A percentile compares a stretch with the other conserved stretches of the same genome.
Evolutionary conservation across 768 basidiomycete species (phyloP).

Genomic region (Clathrus columnatus): DNA sequence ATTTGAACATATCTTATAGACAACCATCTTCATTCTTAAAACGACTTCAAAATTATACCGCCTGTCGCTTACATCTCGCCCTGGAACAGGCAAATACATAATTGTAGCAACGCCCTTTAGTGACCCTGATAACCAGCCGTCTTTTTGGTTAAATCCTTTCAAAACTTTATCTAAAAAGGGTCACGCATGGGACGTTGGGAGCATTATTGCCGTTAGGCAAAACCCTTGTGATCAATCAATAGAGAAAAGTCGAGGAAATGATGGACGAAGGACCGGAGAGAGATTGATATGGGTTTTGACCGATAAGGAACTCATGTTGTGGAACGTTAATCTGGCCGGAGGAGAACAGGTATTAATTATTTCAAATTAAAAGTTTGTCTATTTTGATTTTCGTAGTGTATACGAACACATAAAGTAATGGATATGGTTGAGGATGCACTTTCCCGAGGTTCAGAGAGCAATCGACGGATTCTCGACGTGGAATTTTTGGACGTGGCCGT

Average conservation of each 20-base stretch:
- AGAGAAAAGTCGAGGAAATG: too few relatives aligned
- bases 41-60: conserved; percentile 7
- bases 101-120: not conserved
- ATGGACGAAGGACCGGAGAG: conserved; percentile 2
- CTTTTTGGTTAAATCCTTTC: conserved; percentile 7
- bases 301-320: conserved; percentile 33
- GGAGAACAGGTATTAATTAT: conserved; percentile 40
- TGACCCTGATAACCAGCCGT: conserved; percentile 3
- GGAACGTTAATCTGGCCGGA: conserved; percentile 58
- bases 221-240: not conserved
- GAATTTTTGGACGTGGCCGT: conserved; percentile 66
- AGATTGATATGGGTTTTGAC: conserved; percentile 7
- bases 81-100: conserved; percentile 7
- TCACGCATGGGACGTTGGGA: conserved; percentile 30
- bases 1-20: conserved; percentile 26
- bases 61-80: conserved; percentile 5
- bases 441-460: not conserved
- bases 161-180: not conserved
- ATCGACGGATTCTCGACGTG: conserved; percentile 40
- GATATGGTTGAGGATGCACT: conserved; percentile 1
- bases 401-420: not conserved
- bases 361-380: not conserved
- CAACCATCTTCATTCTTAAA: conserved; percentile 15
- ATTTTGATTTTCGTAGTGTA: conserved; percentile 1
- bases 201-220: conserved; percentile 56